Base-by-base conservation (phyloP, 2,329 filamentous ascomycete species). In the Sclerotiophoma versabilis region DNA sequence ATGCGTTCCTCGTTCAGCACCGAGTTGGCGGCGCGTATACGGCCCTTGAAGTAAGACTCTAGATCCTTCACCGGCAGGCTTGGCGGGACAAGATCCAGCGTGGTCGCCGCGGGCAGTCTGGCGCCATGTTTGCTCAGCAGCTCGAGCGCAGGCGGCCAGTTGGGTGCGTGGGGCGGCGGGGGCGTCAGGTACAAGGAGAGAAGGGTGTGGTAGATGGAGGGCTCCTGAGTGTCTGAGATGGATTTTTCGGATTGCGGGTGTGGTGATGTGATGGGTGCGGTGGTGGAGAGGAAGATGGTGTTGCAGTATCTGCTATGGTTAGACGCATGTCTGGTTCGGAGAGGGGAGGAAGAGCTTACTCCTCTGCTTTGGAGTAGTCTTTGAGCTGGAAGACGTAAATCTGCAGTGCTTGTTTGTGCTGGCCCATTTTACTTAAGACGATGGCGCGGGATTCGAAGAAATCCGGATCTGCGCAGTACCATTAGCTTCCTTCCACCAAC, bases 371-470 rank as follows among this genome's bases (percentile, higher is more conserved):
- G 11, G 79, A 80, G 59, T 91, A 93, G 73, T 96, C 89, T 63
- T 90, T 80, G 74, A 99, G 85, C 74, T 93, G 95, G 77, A 97
- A 99, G 23, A 98, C 93, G 72, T 96, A 99, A 46, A 99, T 96
- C 71, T 95, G 90, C n/a, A 99, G 79, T 0, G 95, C 95, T 76
- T 98, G 92, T 71, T 92, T 93, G 77, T 99, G 93, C 66, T 93
- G 89, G 6, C 91, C 92, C 91, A 98, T 96, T 65, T 95, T 96
- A 75, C 91, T 92, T 32, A 98, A 84, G 17, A 98, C 88, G 37
- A 98, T 88, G 6, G 95, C 95, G 57, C 93, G 87, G 2, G 92
- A 87, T 73, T 98, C 93, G 74, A 90, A 96, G 68, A 97, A 97
- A 2, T 85, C 82, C 0, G 92, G 81, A 72, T 97, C 92, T 93